These are phyloP conservation scores for Immersiella caudata DNA, from an alignment of 495 filamentous ascomycete species.

Conservation along the genomic window DNA sequence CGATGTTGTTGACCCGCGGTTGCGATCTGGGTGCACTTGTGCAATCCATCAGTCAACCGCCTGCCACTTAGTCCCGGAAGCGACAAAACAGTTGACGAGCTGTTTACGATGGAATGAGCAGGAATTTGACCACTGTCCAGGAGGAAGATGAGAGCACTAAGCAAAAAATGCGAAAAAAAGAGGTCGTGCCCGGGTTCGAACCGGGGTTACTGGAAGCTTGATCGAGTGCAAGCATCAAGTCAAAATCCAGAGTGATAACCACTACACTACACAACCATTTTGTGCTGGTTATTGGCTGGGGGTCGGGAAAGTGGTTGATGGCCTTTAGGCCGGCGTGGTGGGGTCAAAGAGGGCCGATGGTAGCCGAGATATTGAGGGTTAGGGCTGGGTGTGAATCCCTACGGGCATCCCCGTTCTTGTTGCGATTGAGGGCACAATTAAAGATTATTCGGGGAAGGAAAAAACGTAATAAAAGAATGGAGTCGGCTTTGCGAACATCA, in stretches of 20 bases:
- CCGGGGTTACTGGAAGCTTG: constrained; percentile 24
- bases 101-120: no score
- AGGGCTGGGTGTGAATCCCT: background rate
- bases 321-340: background rate
- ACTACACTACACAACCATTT: constrained; percentile 28
- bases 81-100: no score
- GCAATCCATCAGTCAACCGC: background rate
- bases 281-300: background rate
- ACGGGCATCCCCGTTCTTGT: background rate
- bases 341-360: background rate
- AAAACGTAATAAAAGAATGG: background rate
- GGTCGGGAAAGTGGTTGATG: background rate
- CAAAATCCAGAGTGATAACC: constrained; percentile 31
- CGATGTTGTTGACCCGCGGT: no score
- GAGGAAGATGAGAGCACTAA: no score
- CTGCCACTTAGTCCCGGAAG: no score
- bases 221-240: background rate
- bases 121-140: no score
- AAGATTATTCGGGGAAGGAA: background rate
- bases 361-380: constrained; percentile 1
- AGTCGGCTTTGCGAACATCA: background rate
- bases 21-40: no score
- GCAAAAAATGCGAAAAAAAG: constrained; percentile 6
- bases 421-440: no score
- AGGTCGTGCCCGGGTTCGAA: constrained; percentile 31